Evolutionary conservation across 179 eudicot genomes (phyloP).

Genomic region (Beta macrorhiza): DNA sequence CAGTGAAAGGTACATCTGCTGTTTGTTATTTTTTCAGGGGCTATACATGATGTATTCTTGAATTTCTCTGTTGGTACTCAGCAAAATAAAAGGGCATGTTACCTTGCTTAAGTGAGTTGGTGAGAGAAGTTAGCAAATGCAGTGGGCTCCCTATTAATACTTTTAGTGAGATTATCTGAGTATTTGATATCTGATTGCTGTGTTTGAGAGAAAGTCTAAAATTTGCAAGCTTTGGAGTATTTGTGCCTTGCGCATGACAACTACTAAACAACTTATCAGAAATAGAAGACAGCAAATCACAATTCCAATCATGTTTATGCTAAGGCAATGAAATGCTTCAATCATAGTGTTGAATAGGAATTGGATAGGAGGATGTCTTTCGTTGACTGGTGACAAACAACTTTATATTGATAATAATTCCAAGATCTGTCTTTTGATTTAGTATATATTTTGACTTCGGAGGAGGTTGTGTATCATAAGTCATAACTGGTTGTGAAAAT

Average conservation of each 20-base stretch:
- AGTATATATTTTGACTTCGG: not conserved
- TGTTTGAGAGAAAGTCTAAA: not conserved
- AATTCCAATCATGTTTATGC: not conserved
- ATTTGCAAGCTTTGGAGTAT: conserved; percentile 2
- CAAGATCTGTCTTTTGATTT: not conserved
- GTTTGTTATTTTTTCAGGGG: not conserved
- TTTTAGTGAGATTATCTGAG: not conserved
- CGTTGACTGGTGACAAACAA: not conserved
- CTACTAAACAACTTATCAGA: too few species aligned
- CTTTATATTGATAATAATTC: not conserved
- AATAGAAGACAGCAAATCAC: too few species aligned
- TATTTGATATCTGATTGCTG: conserved; percentile 6
- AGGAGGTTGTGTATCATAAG: conserved; percentile 13
- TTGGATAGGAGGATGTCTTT: conserved; percentile 5
- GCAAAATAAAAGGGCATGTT: not conserved
- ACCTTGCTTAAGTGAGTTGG: not conserved
- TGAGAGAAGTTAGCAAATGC: not conserved
- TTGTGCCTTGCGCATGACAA: not conserved
- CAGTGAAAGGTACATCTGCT: conserved; percentile 65
- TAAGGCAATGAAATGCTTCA: not conserved
- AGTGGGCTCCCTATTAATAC: not conserved
- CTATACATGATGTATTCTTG: not conserved
- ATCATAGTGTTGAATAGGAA: conserved; percentile 11
- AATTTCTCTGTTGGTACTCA: not conserved
- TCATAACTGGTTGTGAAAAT: conserved; percentile 2